Base-by-base conservation (phyloP, 129 eudicot species). In the Calendula officinalis region DNA sequence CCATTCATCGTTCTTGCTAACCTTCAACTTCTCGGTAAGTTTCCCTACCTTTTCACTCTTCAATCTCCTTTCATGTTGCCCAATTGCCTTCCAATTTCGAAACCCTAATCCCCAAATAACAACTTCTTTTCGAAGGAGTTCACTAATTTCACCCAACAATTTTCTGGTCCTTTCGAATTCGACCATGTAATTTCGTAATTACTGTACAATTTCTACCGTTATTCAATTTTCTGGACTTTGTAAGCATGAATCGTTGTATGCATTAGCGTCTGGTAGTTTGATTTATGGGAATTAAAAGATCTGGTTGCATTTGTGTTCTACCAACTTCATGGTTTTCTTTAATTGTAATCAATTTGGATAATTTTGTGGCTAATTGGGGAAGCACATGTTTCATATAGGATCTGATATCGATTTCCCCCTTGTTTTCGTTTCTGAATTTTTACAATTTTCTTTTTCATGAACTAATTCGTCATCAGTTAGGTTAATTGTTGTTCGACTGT, bases 71-170 rank as follows among this genome's bases (percentile, higher is more conserved):
- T 10, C 7, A 9, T 44, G 9, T n/a, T 56, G n/a, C 56, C 34
- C 56, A 43, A 7, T 68, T 33, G 65, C 47, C 8, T 48, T 12
- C 40, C 6, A 12, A 14, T 40, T 16, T 33, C 34, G 56, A 71
- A 71, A 71, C 76, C 76, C 76, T 71, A 71, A 52, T 36, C 45
- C 69, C 39, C 49, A 70, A 61, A 43, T 12, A 49, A 50, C 8
- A 61, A 50, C 39, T 34, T 35, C 39, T 34, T 35, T 5, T 22
- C 22, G 33, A 67, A 54, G 11, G 53, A 7, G 42, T 4, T 41
- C 9, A 16, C 49, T 30, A 30, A 38, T 42, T 32, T 44, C 6
- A 30, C 44, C 3, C n/a, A 17, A 5, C 11, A 4, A 10, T 15
- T 2, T 13, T 63, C 11, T 45, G 56, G 12, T 13, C 32, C 8